Evolutionary conservation across 805 yeast genomes (phyloP).

Genomic region (Teunomyces stri): DNA sequence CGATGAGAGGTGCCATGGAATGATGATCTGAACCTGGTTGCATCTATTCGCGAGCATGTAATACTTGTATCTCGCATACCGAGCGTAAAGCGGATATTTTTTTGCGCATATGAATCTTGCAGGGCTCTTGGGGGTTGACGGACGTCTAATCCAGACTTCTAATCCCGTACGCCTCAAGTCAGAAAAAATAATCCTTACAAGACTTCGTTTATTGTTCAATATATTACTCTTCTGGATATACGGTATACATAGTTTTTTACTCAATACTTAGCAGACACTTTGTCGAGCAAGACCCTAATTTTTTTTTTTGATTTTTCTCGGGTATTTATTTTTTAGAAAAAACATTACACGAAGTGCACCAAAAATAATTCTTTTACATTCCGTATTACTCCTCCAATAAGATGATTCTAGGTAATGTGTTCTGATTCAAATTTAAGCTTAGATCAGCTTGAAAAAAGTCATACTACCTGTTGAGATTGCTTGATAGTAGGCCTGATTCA

Average conservation of each 20-base stretch:
- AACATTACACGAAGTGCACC: neutral
- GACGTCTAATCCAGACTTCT: neutral
- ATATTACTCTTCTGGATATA: too few species aligned
- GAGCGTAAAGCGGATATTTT: neutral
- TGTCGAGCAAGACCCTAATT: neutral
- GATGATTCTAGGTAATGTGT: too few species aligned
- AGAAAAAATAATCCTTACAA: neutral
- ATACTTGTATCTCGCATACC: neutral
- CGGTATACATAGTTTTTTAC: too few species aligned
- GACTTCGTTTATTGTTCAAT: neutral
- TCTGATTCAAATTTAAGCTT: too few species aligned
- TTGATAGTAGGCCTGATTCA: too few species aligned
- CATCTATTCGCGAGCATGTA: neutral
- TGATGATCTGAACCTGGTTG: neutral
- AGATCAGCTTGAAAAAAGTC: too few species aligned
- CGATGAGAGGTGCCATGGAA: neutral
- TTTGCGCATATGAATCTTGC: neutral
- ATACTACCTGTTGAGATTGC: too few species aligned
- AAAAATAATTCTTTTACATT: neutral
- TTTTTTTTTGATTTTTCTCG: neutral
- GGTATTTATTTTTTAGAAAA: neutral
- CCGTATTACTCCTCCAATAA: too few species aligned
- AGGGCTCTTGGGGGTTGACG: neutral
- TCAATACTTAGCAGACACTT: too few species aligned
- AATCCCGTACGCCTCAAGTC: neutral